phyloP scores from a whole-genome alignment of 768 basidiomycete species.

The Tephrocybe sp. region DNA sequence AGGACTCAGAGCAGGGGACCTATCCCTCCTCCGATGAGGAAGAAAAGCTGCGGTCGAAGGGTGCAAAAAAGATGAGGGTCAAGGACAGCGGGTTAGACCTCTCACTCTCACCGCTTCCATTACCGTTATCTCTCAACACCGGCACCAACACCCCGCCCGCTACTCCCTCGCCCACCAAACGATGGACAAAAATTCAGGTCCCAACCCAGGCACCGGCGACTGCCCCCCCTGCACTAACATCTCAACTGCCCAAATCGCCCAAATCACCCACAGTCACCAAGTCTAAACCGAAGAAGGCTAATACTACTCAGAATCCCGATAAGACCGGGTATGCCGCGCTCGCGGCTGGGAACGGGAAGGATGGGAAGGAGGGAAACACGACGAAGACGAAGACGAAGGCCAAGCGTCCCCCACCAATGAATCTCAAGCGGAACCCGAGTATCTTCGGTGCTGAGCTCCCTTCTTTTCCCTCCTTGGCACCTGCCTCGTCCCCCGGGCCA shows the following conservation, averaged over 20 bases:
- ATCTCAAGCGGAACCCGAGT: conserved; percentile 58
- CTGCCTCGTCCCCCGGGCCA: conserved; percentile 6
- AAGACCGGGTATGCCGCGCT: too few relatives aligned
- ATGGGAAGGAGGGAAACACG: too few relatives aligned
- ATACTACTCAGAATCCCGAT: too few relatives aligned
- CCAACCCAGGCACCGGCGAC: conserved; percentile 23
- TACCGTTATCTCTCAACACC: conserved; percentile 26
- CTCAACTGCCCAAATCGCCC: conserved; percentile 14
- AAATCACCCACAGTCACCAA: conserved; percentile 30
- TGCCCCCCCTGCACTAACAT: conserved; percentile 18
- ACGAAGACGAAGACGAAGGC: conserved; percentile 4
- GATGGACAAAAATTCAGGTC: too few relatives aligned
- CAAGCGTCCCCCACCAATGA: conserved; percentile 41
- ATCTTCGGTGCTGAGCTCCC: conserved; percentile 70
- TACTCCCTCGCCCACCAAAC: conserved; percentile 19
- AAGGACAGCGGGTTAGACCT: conserved; percentile 22
- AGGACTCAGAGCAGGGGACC: conserved; percentile 33
- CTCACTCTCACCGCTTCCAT: conserved; percentile 21
- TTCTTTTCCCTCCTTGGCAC: conserved; percentile 28
- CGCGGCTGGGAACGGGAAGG: too few relatives aligned
- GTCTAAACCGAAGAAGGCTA: conserved; percentile 18
- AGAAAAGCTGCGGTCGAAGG: conserved; percentile 59
- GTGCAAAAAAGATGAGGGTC: conserved; percentile 61
- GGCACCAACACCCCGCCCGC: conserved; percentile 21
- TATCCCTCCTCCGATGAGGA: conserved; percentile 75